Percentiles rank a stretch among this genome's conserved stretches.
Evolutionary conservation across 2,329 filamentous ascomycete genomes (phyloP).

Genomic region (Diaporthe caulivora): DNA sequence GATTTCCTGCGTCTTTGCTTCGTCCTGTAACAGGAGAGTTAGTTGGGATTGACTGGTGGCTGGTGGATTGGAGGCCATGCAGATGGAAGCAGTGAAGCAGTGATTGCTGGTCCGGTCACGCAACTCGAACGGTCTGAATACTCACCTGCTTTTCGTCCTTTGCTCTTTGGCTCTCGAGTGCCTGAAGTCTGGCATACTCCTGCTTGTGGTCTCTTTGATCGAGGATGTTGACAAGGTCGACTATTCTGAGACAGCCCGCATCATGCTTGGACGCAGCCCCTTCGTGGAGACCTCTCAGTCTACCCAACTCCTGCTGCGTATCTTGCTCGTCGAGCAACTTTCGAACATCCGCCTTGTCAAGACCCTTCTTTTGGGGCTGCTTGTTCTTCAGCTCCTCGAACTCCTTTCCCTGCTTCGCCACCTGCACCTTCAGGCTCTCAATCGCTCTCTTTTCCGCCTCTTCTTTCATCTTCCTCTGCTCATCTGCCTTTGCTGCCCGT

Average conservation of each 20-base stretch:
- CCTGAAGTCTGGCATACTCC: constrained; percentile 17
- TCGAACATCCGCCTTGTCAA: constrained; percentile 1
- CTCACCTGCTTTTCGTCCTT: constrained; percentile 18
- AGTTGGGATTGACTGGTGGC: not conserved
- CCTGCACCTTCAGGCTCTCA: constrained; percentile 9
- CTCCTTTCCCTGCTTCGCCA: not conserved
- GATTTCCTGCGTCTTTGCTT: not conserved
- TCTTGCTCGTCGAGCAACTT: constrained; percentile 25
- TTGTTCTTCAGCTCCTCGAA: constrained; percentile 11
- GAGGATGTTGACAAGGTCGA: not conserved
- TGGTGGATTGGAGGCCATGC: not conserved
- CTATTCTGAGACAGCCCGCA: not conserved
- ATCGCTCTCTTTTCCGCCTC: constrained; percentile 16
- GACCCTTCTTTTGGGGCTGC: not conserved
- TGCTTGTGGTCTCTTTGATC: constrained; percentile 14
- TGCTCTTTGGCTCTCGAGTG: not conserved
- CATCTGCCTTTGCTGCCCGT: constrained; percentile 11
- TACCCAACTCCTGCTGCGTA: not conserved
- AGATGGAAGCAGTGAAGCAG: too few relatives aligned
- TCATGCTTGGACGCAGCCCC: not conserved
- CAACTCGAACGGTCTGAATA: not conserved
- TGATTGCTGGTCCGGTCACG: too few relatives aligned
- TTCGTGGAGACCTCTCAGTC: not conserved
- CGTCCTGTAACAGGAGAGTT: not conserved
- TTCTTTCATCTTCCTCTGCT: constrained; percentile 1